Conservation (phyloP, 495 filamentous ascomycete species). For the Terfezia claveryi region DNA sequence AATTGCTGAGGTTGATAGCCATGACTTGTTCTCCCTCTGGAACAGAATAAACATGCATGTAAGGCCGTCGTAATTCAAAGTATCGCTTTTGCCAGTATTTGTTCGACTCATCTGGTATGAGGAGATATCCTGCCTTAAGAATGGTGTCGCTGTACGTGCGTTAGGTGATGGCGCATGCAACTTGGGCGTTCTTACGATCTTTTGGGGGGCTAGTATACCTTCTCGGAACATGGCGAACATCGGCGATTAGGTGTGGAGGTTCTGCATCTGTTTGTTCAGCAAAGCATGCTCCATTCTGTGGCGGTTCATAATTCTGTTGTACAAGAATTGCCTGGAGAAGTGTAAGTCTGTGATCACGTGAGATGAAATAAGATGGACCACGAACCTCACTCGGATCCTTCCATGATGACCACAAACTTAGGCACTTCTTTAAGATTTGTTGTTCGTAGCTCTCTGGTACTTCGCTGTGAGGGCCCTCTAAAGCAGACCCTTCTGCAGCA, state of each 20-base stretch:
- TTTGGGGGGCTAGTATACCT: slow-evolving; percentile 12
- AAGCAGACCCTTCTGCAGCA: neutral
- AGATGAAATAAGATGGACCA: slow-evolving; percentile 1
- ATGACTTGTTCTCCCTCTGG: slow-evolving; percentile 75
- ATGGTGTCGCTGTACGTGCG: slow-evolving; percentile 27
- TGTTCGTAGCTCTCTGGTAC: slow-evolving; percentile 14
- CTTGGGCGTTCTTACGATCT: slow-evolving; percentile 12
- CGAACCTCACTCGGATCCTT: slow-evolving; percentile 41
- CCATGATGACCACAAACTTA: slow-evolving; percentile 57
- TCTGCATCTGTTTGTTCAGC: slow-evolving; percentile 14
- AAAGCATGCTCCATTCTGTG: slow-evolving; percentile 37
- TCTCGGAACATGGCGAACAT: slow-evolving; percentile 21
- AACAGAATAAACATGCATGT: slow-evolving; percentile 68
- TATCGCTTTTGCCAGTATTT: slow-evolving; percentile 75
- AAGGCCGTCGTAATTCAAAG: slow-evolving; percentile 79
- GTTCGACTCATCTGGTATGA: slow-evolving; percentile 51
- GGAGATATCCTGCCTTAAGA: slow-evolving; percentile 65
- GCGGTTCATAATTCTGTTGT: slow-evolving; percentile 55
- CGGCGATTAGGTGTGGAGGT: slow-evolving; percentile 21
- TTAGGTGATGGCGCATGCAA: slow-evolving; percentile 10
- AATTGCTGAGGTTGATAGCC: slow-evolving; percentile 64
- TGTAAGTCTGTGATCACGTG: slow-evolving; percentile 2
- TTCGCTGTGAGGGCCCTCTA: slow-evolving; percentile 16
- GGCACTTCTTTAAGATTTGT: slow-evolving; percentile 37
- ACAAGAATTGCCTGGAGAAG: slow-evolving; percentile 35